Evolutionary conservation across 2,329 filamentous ascomycete species (phyloP).

Genomic region (Parastagonospora avenae): DNA sequence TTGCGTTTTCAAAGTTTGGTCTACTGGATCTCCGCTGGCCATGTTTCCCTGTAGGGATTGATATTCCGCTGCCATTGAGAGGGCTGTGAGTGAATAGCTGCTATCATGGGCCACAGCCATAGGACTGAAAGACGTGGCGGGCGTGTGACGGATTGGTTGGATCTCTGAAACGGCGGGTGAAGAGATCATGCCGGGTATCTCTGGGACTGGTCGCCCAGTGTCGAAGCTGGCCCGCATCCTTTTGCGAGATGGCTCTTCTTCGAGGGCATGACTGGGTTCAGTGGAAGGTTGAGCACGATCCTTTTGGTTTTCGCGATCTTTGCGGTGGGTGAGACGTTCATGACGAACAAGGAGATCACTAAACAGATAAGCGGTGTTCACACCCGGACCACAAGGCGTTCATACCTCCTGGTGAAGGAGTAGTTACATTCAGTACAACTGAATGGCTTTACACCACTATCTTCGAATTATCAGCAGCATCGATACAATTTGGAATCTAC

Average conservation of each 20-base stretch:
- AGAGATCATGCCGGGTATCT: conserved; percentile 34
- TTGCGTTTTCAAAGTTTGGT: conserved; percentile 15
- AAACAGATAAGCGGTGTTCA: conserved; percentile 9
- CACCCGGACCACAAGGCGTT: background rate
- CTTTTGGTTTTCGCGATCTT: conserved; percentile 20
- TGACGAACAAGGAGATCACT: conserved; percentile 50
- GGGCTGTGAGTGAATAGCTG: conserved; percentile 44
- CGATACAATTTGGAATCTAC: conserved; percentile 4
- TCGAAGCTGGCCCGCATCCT: conserved; percentile 34
- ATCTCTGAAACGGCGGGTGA: conserved; percentile 25
- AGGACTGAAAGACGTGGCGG: conserved; percentile 19
- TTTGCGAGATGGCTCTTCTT: conserved; percentile 29
- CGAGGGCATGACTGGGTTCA: conserved; percentile 11
- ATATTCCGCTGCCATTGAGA: conserved; percentile 51
- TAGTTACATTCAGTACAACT: conserved; percentile 48
- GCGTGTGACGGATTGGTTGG: conserved; percentile 20
- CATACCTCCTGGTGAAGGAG: conserved; percentile 50
- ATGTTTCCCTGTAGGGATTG: conserved; percentile 43
- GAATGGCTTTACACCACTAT: conserved; percentile 51
- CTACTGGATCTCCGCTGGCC: conserved; percentile 14
- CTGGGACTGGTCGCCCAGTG: conserved; percentile 29
- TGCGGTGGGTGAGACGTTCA: conserved; percentile 47
- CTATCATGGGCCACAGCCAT: conserved; percentile 28
- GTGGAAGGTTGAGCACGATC: conserved; percentile 6
- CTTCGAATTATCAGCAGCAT: conserved; percentile 22